These are phyloP conservation scores for Xanthoceras sorbifolium DNA, from an alignment of 345 rosid species.

Conservation along the genomic window DNA sequence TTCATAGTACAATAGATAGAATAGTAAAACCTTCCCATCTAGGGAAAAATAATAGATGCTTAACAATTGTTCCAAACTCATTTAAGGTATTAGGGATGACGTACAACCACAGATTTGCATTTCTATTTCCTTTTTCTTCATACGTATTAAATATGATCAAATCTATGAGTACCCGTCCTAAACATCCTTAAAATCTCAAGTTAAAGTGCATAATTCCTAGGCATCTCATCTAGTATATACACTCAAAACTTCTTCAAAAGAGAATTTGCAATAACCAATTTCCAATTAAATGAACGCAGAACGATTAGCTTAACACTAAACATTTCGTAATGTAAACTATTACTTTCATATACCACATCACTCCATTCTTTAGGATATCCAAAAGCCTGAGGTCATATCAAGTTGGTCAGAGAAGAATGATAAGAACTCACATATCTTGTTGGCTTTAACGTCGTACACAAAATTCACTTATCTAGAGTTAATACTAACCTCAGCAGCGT, in stretches of 20 bases:
- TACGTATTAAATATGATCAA: background rate
- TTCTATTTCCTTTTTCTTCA: background rate
- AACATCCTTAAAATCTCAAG: background rate
- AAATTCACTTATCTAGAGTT: too few relatives aligned
- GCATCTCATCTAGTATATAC: too few relatives aligned
- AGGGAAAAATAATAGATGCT: background rate
- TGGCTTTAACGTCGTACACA: too few relatives aligned
- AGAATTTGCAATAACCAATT: too few relatives aligned
- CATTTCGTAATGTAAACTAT: background rate
- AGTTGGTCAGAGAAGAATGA: too few relatives aligned
- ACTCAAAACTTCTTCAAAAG: too few relatives aligned
- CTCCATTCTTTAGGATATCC: background rate
- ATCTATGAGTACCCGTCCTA: background rate
- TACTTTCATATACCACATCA: background rate
- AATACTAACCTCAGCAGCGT: too few relatives aligned
- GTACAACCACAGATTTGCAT: background rate
- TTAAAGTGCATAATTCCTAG: background rate
- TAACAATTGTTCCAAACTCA: background rate
- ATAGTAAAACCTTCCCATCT: background rate
- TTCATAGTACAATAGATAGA: background rate
- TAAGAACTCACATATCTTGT: too few relatives aligned
- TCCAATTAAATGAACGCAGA: too few relatives aligned
- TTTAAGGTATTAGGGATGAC: background rate
- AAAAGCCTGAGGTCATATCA: background rate
- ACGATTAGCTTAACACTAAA: background rate